A percentile compares a stretch with the other conserved stretches of the same genome.
phyloP scores from a whole-genome alignment of 305 asterid genomes.

The Lippia alba region DNA sequence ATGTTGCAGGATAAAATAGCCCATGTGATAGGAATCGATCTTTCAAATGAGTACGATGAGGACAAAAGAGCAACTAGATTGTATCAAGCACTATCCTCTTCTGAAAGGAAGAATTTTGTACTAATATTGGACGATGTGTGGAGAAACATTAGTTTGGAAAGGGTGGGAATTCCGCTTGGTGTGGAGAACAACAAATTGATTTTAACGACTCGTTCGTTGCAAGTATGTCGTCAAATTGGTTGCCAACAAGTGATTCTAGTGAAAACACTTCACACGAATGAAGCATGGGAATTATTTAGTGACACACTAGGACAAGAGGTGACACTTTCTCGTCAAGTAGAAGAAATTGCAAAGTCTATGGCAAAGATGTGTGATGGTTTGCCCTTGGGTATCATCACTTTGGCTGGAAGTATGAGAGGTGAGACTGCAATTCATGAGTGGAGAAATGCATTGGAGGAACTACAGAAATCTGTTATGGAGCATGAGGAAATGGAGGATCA shows the following conservation, averaged over 20 bases:
- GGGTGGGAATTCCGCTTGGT: not conserved
- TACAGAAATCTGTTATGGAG: too few species aligned
- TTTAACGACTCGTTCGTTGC: constrained; percentile 9
- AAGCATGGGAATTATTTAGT: constrained; percentile 9
- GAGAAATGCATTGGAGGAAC: too few species aligned
- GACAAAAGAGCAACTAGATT: constrained; percentile 11
- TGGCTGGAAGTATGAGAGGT: too few species aligned
- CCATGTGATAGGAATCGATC: not conserved
- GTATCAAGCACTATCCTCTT: not conserved
- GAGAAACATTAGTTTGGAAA: not conserved
- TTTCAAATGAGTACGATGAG: not conserved
- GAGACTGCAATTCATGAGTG: too few species aligned
- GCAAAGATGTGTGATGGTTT: constrained; percentile 3
- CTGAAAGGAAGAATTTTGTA: not conserved
- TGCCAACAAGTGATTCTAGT: not conserved
- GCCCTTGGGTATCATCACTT: too few species aligned
- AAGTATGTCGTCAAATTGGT: constrained; percentile 1
- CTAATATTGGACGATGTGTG: constrained; percentile 12
- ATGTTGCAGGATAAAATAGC: constrained; percentile 22
- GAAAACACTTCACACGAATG: not conserved
- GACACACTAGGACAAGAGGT: not conserved
- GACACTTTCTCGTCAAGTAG: not conserved
- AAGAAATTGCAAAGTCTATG: constrained; percentile 17
- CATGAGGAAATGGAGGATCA: too few species aligned
- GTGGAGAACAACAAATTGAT: not conserved